These are phyloP conservation scores for Colletotrichum melonis DNA, from an alignment of 2,329 filamentous ascomycete species.

Conservation along the genomic window DNA sequence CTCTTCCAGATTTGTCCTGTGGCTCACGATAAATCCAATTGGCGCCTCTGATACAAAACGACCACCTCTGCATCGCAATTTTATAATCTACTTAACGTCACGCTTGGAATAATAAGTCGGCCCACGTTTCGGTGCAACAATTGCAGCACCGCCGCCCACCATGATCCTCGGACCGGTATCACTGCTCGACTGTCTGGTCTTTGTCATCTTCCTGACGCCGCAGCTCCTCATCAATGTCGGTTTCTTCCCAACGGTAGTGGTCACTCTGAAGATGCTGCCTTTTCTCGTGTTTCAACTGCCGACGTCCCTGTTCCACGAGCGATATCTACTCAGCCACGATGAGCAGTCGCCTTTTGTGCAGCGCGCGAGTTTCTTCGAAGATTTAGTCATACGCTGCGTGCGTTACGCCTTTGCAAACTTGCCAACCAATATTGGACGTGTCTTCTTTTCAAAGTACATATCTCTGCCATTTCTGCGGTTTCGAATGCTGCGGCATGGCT, in stretches of 20 bases:
- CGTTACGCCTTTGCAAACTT: slow-evolving; percentile 81
- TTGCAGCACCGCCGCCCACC: slow-evolving; percentile 35
- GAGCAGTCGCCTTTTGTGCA: slow-evolving; percentile 68
- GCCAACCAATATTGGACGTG: slow-evolving; percentile 73
- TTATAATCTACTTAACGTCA: not conserved
- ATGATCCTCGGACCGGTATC: slow-evolving; percentile 83
- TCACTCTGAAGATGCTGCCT: slow-evolving; percentile 72
- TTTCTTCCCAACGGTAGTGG: slow-evolving; percentile 66
- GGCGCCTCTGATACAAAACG: not conserved
- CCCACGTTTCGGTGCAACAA: not conserved
- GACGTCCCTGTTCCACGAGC: slow-evolving; percentile 66
- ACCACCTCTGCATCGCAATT: not conserved
- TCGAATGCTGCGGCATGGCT: slow-evolving; percentile 79
- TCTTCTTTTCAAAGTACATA: slow-evolving; percentile 83
- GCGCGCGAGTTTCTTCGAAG: slow-evolving; percentile 78
- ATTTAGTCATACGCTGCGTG: slow-evolving; percentile 81
- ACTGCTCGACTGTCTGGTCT: slow-evolving; percentile 80
- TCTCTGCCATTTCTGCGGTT: slow-evolving; percentile 80
- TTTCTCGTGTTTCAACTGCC: slow-evolving; percentile 75
- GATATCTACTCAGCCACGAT: slow-evolving; percentile 58
- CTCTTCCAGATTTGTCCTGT: not conserved
- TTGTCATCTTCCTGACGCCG: slow-evolving; percentile 76
- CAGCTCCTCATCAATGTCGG: slow-evolving; percentile 78
- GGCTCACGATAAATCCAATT: slow-evolving; percentile 1
- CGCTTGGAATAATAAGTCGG: not conserved